Conservation (phyloP, 108 stramenopile genomes). For the Conticribra weissflogii region DNA sequence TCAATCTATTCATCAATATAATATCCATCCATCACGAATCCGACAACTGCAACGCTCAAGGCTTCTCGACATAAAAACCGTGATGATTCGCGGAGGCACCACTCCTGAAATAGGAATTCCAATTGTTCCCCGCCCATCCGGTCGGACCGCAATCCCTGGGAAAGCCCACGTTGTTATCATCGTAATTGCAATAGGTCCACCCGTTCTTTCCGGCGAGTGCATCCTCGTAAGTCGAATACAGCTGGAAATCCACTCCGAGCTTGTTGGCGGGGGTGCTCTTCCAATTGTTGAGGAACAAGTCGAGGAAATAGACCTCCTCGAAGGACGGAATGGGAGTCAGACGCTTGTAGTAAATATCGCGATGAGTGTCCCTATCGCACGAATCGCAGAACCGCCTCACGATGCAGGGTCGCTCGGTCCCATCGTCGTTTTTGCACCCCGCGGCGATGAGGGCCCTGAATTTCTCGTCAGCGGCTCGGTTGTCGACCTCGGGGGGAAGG, state of each 20-base stretch:
- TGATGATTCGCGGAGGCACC: conserved; percentile 23
- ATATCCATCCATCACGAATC: no score
- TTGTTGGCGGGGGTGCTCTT: conserved; percentile 6
- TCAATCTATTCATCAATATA: no score
- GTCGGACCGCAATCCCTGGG: conserved; percentile 35
- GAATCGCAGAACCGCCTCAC: conserved; percentile 30
- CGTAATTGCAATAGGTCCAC: conserved; percentile 45
- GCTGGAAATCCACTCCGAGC: conserved; percentile 30
- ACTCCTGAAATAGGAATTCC: conserved; percentile 30
- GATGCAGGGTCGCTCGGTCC: conserved; percentile 19
- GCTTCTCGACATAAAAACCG: conserved; percentile 36
- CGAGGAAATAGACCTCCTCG: conserved; percentile 27
- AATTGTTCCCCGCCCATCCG: background rate
- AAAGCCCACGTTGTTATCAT: conserved; percentile 27
- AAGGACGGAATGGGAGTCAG: conserved; percentile 14
- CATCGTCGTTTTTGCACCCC: background rate
- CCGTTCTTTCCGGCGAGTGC: conserved; percentile 24
- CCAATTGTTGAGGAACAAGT: conserved; percentile 50
- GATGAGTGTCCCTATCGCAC: conserved; percentile 25
- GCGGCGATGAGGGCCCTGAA: conserved; percentile 28
- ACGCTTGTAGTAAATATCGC: conserved; percentile 51
- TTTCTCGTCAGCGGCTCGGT: conserved; percentile 12
- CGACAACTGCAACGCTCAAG: no score
- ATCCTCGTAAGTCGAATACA: conserved; percentile 45
- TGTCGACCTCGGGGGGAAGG: conserved; percentile 23